Percentiles rank a stretch among this genome's conserved stretches.
Evolutionary conservation across 2,329 filamentous ascomycete species (phyloP).

Genomic region (Hymenoscyphus albidus): DNA sequence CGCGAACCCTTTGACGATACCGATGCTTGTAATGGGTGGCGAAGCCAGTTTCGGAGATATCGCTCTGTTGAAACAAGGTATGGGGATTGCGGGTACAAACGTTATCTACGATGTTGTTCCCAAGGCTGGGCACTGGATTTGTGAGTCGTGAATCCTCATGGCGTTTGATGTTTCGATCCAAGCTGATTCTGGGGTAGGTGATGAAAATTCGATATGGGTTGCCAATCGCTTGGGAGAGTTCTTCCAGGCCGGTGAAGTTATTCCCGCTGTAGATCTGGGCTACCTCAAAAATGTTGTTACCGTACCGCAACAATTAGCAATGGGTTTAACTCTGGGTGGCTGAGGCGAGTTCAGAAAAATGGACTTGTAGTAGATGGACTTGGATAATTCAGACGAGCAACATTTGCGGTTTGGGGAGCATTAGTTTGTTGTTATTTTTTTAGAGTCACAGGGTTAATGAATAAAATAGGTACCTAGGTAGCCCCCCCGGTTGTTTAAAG

Average conservation of each 20-base stretch:
- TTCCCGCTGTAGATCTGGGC: not conserved
- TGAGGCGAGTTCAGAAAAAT: not conserved
- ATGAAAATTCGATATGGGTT: constrained; percentile 12
- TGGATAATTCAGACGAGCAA: not conserved
- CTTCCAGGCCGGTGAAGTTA: constrained; percentile 1
- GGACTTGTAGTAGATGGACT: not conserved
- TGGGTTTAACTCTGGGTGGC: not conserved
- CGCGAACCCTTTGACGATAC: not conserved
- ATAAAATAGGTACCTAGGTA: not conserved
- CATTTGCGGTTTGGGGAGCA: not conserved
- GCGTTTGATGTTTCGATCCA: not conserved
- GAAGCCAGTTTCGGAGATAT: not conserved
- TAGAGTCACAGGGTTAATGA: not conserved
- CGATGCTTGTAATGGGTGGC: not conserved
- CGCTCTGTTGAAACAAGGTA: not conserved
- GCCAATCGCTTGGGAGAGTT: constrained; percentile 6
- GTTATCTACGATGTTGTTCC: not conserved
- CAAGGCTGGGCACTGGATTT: constrained; percentile 1
- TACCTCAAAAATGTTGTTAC: not conserved
- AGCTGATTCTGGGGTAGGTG: not conserved
- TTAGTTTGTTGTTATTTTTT: not conserved
- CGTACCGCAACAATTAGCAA: constrained; percentile 2
- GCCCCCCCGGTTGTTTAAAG: too few relatives aligned
- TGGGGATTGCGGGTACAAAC: not conserved
- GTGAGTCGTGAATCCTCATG: not conserved